Base-by-base conservation (phyloP, 148 eudicot genomes). In the Arbutus unedo region DNA sequence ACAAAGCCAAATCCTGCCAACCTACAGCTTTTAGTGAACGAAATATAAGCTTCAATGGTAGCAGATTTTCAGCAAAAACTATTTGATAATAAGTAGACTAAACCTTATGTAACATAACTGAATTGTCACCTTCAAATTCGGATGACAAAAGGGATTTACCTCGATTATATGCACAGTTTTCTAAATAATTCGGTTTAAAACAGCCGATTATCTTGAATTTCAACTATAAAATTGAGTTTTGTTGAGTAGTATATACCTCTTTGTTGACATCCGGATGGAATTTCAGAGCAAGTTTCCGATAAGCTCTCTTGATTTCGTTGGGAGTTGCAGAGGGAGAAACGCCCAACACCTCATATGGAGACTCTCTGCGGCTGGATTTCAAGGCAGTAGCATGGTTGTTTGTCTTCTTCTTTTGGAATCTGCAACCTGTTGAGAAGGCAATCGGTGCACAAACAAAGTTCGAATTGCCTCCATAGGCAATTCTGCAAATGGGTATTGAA, bases 181-280 rank as follows among this genome's bases (percentile, higher is more conserved):
- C 67, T 16, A 6, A 81, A 38, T 8, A 80, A 51, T 38, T 38
- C 23, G 7, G 23, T 49, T 25, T 8, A 15, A 48, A 19, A 51
- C 62, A 67, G 11, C 18, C 5, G 2, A 31, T 43, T 21, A 21
- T 43, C 54, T 51, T n/a, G 3, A 62, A 49, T 66, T 18, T 44
- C 16, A 5, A 54, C 25, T 13, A 79, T 54, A 47, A 49, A 79
- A 53, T 51, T 16, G 50, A 62, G 68, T 25, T 64, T 64, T 64
- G 38, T 4, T 62, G 23, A 23, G 70, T 25, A 64, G 3, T 76
- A 75, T 21, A 23, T 81, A 94, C 99, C 99, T 94, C 87, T 82
- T 94, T 97, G 83, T 94, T 97, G 70, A 97, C 99, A 91, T 97
- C 99, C 56, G 99, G 99, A 82, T 97, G 99, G 82, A 83, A 94